Percentiles rank a stretch among this genome's conserved stretches.
Evolutionary conservation across 768 basidiomycete species (phyloP).

Genomic region (Termitomyces sp.): DNA sequence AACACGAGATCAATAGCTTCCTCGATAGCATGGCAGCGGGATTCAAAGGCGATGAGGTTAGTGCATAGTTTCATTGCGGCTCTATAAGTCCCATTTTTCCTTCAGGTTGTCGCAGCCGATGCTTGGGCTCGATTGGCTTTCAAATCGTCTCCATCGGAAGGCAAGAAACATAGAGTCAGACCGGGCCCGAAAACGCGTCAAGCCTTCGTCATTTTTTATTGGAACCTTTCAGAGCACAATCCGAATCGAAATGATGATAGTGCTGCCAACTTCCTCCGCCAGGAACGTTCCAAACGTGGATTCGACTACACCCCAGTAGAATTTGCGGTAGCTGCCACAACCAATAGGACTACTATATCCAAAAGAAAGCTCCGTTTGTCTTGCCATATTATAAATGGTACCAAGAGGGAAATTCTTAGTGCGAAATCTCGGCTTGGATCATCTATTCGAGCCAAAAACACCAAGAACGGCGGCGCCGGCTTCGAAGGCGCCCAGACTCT

Average conservation of each 20-base stretch:
- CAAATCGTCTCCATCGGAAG: background rate
- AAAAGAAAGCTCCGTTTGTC: background rate
- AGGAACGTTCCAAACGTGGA: conserved; percentile 13
- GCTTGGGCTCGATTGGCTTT: conserved; percentile 18
- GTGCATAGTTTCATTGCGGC: background rate
- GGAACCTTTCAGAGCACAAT: conserved; percentile 17
- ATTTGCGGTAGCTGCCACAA: background rate
- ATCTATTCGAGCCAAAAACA: background rate
- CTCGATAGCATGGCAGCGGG: conserved; percentile 5
- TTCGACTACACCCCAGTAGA: conserved; percentile 6
- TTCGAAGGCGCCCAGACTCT: background rate
- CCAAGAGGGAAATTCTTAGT: background rate
- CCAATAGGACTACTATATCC: background rate
- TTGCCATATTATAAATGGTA: background rate
- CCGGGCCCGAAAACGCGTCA: conserved; percentile 11
- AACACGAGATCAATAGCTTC: background rate
- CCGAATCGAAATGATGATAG: background rate
- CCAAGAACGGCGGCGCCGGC: background rate
- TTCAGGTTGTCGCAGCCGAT: conserved; percentile 12
- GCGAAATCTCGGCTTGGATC: background rate
- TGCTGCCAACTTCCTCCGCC: conserved; percentile 16
- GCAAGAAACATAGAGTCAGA: background rate
- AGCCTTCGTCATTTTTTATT: conserved; percentile 22
- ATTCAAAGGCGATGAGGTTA: conserved; percentile 3
- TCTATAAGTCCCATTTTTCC: background rate